These are phyloP conservation scores for Alternaria postmessia DNA, from an alignment of 2,329 filamentous ascomycete species.

Conservation along the genomic window DNA sequence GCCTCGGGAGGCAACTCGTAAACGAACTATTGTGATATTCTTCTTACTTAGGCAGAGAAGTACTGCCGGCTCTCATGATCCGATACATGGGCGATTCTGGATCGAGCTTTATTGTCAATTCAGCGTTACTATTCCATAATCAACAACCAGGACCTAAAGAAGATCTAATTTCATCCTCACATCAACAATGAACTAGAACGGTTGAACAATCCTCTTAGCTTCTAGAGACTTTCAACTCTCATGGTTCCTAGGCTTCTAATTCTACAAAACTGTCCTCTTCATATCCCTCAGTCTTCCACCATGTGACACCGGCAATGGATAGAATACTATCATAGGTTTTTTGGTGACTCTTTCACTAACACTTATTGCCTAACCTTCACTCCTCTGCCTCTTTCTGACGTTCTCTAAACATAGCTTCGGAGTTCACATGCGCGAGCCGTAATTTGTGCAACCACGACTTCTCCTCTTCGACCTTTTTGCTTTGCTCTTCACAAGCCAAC, in stretches of 20 bases:
- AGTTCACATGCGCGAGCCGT: neutral
- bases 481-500: neutral
- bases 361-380: neutral
- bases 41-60: too few species aligned
- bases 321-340: neutral
- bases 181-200: neutral
- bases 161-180: neutral
- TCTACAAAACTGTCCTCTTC: too few species aligned
- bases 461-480: neutral
- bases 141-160: neutral
- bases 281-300: neutral
- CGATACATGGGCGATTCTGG: neutral
- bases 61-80: neutral
- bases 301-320: neutral
- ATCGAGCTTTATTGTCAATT: neutral
- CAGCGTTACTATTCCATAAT: neutral
- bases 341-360: neutral
- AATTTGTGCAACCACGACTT: neutral
- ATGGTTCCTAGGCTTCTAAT: neutral
- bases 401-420: neutral
- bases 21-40: too few species aligned
- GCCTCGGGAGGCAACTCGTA: too few species aligned
- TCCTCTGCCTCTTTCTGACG: neutral
- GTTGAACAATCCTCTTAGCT: neutral
- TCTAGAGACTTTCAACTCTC: neutral